phyloP scores from a whole-genome alignment of 2,329 filamentous ascomycete species.

The Aspergillus luchuensis region DNA sequence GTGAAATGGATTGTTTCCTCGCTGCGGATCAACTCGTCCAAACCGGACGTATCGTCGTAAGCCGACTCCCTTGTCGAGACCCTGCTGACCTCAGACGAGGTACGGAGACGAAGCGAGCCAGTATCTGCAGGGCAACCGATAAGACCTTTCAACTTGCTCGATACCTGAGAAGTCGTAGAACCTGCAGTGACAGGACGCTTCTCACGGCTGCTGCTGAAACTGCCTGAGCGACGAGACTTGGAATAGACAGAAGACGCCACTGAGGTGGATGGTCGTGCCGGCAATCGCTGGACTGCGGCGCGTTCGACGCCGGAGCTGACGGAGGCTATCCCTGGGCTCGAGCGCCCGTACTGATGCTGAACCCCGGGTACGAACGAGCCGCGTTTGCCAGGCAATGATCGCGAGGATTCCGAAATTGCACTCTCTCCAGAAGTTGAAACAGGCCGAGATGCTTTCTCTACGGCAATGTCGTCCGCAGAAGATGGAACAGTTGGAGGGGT shows the following conservation, averaged over 20 bases:
- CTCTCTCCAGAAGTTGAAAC: conserved; percentile 35
- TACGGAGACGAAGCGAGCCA: conserved; percentile 34
- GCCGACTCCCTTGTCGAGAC: conserved; percentile 33
- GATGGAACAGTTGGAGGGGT: conserved; percentile 11
- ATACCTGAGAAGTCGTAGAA: conserved; percentile 44
- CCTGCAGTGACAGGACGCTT: conserved; percentile 43
- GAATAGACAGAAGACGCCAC: conserved; percentile 27
- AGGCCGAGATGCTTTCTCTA: conserved; percentile 24
- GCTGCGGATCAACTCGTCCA: conserved; percentile 79
- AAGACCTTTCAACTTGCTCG: conserved; percentile 46
- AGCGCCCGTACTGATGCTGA: conserved; percentile 24
- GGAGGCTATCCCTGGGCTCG: conserved; percentile 26
- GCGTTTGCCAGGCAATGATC: conserved; percentile 27
- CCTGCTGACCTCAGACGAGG: conserved; percentile 40
- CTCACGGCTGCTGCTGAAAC: conserved; percentile 41
- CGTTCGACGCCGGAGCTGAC: conserved; percentile 36
- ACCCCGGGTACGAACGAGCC: conserved; percentile 28
- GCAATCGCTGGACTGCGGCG: conserved; percentile 45
- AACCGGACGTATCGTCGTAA: conserved; percentile 63
- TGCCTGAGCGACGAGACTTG: conserved; percentile 42
- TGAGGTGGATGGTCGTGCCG: conserved; percentile 34
- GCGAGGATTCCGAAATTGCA: conserved; percentile 30
- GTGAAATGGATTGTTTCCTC: conserved; percentile 83
- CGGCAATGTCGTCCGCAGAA: conserved; percentile 7
- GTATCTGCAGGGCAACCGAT: conserved; percentile 37